Percentiles rank a stretch among this genome's conserved stretches.
These are phyloP conservation scores for Zygosaccharomyces pseudobailii DNA, from an alignment of 1,139 yeast genomes.

Conservation along the genomic window DNA sequence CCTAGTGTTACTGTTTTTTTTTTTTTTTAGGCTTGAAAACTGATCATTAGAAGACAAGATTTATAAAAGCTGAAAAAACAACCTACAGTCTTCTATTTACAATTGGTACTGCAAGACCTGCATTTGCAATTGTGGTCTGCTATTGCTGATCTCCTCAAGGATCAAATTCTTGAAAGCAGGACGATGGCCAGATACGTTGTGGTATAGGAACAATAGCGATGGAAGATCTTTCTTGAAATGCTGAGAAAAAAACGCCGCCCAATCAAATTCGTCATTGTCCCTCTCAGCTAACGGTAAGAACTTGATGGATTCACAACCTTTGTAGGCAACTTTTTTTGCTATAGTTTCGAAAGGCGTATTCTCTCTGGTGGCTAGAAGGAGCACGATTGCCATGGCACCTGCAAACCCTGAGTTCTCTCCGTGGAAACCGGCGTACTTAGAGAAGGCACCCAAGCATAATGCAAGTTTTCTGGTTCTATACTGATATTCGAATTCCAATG, in stretches of 20 bases:
- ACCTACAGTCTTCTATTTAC: conserved; percentile 6
- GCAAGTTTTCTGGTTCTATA: conserved; percentile 43
- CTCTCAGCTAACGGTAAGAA: conserved; percentile 22
- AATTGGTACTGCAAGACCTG: conserved; percentile 28
- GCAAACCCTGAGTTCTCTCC: conserved; percentile 18
- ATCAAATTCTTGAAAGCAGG: conserved; percentile 21
- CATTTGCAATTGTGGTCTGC: conserved; percentile 28
- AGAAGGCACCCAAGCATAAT: conserved; percentile 41
- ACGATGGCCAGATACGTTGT: conserved; percentile 9
- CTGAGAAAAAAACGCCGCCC: conserved; percentile 20
- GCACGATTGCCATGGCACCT: conserved; percentile 27
- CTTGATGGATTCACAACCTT: conserved; percentile 33
- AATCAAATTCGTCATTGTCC: conserved; percentile 21
- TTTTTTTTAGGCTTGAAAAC: background rate
- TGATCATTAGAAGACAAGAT: background rate
- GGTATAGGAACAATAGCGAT: conserved; percentile 22
- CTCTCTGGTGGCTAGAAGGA: conserved; percentile 23
- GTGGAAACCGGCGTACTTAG: conserved; percentile 29
- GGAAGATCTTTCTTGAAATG: conserved; percentile 15
- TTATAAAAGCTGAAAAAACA: background rate
- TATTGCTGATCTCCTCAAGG: conserved; percentile 17
- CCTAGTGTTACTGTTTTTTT: background rate
- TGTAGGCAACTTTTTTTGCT: conserved; percentile 36
- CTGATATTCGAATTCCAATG: conserved; percentile 43
- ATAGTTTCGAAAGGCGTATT: conserved; percentile 26